Evolutionary conservation across 192 early-diverging fungal genomes (phyloP).

Genomic region (Funneliformis geosporum): DNA sequence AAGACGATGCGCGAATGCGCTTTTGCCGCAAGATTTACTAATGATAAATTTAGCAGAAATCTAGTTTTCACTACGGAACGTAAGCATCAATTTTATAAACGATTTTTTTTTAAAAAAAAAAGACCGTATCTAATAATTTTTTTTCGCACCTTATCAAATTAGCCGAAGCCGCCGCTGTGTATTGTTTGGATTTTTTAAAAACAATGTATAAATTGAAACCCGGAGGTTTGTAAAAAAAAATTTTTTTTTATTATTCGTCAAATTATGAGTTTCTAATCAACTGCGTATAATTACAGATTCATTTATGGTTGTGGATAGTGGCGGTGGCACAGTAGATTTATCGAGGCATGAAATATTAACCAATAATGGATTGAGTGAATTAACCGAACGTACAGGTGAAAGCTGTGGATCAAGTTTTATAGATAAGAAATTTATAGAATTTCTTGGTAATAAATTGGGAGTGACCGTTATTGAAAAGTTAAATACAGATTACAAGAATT

Average conservation of each 20-base stretch:
- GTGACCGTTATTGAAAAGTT: neutral
- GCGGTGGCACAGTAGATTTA: neutral
- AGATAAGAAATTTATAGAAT: neutral
- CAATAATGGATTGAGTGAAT: neutral
- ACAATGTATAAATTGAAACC: neutral
- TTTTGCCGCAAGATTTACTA: neutral
- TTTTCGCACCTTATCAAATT: neutral
- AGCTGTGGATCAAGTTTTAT: neutral
- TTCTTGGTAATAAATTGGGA: neutral
- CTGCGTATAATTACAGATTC: neutral
- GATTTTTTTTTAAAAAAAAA: neutral
- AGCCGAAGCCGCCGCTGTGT: constrained; percentile 28
- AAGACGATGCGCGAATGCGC: neutral
- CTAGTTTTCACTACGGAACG: neutral
- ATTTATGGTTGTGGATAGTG: neutral
- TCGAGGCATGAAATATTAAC: neutral
- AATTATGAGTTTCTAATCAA: neutral
- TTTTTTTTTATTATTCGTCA: too few species aligned
- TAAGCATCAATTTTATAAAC: too few species aligned
- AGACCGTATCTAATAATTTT: neutral
- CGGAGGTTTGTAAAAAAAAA: neutral
- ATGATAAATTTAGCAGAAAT: neutral
- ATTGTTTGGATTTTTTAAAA: constrained; percentile 6
- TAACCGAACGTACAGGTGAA: neutral
- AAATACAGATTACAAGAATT: neutral